Percentiles rank a stretch among this genome's conserved stretches.
These are phyloP conservation scores for Epichloe aotearoae DNA, from an alignment of 2,329 filamentous ascomycete genomes.

Conservation along the genomic window DNA sequence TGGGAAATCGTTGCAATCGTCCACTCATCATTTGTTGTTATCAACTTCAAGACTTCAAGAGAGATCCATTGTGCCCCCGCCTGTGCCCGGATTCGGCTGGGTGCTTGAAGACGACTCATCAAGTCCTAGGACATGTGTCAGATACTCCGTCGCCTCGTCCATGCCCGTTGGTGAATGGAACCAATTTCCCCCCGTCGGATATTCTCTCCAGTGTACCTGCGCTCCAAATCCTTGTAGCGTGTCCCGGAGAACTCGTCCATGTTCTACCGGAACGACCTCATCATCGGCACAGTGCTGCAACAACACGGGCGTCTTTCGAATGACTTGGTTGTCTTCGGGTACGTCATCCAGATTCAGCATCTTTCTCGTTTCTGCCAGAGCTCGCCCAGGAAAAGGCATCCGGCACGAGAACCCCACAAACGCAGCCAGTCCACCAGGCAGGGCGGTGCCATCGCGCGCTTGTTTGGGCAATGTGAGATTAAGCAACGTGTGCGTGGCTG, in stretches of 20 bases:
- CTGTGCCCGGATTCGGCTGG: background rate
- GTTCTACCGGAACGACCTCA: conserved; percentile 23
- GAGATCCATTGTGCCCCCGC: background rate
- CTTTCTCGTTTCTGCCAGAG: conserved; percentile 18
- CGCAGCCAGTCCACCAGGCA: conserved; percentile 12
- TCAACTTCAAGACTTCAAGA: background rate
- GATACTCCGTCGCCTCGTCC: conserved; percentile 26
- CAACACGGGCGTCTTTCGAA: conserved; percentile 29
- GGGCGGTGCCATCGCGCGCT: background rate
- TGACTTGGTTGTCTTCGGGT: conserved; percentile 15
- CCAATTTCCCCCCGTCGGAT: conserved; percentile 30
- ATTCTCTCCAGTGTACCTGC: conserved; percentile 27
- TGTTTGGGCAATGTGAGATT: conserved; percentile 16
- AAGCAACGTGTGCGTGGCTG: conserved; percentile 24
- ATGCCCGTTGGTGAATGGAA: conserved; percentile 29
- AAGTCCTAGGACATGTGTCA: conserved; percentile 9
- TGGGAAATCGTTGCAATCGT: background rate
- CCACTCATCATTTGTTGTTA: background rate
- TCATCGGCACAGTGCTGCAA: conserved; percentile 33
- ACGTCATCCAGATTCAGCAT: conserved; percentile 16
- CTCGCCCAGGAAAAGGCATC: conserved; percentile 21
- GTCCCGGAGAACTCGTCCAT: conserved; percentile 23
- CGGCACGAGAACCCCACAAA: conserved; percentile 27
- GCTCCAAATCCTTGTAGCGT: conserved; percentile 24
- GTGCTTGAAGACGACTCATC: too few relatives aligned